Conservation (phyloP, 2,329 filamentous ascomycete species). For the Apiospora rasikravindrae region DNA sequence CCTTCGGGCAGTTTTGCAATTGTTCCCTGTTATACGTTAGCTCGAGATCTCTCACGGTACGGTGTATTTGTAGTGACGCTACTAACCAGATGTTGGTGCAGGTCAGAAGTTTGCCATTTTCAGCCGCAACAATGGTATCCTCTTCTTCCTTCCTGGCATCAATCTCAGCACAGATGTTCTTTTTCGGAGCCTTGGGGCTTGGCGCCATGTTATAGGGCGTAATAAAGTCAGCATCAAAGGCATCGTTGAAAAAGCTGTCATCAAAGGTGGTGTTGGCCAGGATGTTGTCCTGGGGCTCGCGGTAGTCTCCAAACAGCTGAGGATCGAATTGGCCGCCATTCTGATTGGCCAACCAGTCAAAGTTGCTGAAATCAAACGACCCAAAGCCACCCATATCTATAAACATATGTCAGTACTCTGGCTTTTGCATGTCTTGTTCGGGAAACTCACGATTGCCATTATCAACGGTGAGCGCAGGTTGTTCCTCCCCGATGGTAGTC, state of each 20-base stretch:
- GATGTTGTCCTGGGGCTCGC: conserved; percentile 85
- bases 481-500: conserved; percentile 70
- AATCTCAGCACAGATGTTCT: conserved; percentile 77
- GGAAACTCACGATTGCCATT: conserved; percentile 56
- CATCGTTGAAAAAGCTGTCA: conserved; percentile 72
- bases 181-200: conserved; percentile 49
- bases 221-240: conserved; percentile 80
- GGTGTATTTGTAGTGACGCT: background rate
- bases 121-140: conserved; percentile 66
- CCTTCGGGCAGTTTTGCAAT: conserved; percentile 83
- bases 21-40: conserved; percentile 76
- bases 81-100: conserved; percentile 89
- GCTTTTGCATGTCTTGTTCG: conserved; percentile 44
- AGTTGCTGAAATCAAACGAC: conserved; percentile 57
- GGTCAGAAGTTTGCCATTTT: conserved; percentile 70
- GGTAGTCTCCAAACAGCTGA: conserved; percentile 88
- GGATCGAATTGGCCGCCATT: conserved; percentile 90
- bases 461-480: conserved; percentile 48
- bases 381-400: conserved; percentile 45
- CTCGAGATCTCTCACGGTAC: conserved; percentile 21
- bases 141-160: conserved; percentile 75
- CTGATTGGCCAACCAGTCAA: conserved; percentile 80
- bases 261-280: conserved; percentile 73
- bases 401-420: background rate
- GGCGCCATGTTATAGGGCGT: conserved; percentile 76